Conservation (phyloP, 2,329 filamentous ascomycete genomes). For the Venturia asperata region DNA sequence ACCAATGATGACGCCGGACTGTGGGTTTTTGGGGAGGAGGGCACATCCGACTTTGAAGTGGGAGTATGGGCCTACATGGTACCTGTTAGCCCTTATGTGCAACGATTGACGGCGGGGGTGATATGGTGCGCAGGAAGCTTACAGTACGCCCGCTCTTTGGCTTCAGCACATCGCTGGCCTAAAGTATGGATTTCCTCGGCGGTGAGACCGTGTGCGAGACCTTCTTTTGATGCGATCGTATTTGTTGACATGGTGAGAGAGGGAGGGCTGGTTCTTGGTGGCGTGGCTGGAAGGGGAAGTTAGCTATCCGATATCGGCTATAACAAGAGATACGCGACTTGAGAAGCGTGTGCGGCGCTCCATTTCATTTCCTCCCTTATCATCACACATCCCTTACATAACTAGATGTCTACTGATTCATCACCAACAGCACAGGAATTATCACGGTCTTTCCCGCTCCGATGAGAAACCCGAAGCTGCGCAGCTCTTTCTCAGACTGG, state of each 20-base stretch:
- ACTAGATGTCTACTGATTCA: no score
- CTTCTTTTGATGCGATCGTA: conserved; percentile 23
- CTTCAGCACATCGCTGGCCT: conserved; percentile 55
- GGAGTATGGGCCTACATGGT: conserved; percentile 64
- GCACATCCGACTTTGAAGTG: conserved; percentile 84
- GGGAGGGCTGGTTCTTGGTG: neutral
- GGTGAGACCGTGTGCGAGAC: conserved; percentile 49
- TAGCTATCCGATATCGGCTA: neutral
- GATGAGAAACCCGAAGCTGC: no score
- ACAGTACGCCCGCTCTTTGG: conserved; percentile 79
- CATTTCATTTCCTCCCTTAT: neutral
- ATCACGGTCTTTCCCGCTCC: no score
- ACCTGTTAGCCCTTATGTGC: conserved; percentile 14
- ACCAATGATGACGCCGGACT: conserved; percentile 49
- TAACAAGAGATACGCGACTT: neutral
- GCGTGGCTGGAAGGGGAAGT: neutral
- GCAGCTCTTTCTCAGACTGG: no score
- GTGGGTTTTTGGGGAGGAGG: conserved; percentile 46
- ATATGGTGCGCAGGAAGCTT: conserved; percentile 25
- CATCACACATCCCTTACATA: neutral
- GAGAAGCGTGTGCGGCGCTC: neutral
- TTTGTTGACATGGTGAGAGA: conserved; percentile 11
- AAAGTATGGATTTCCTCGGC: conserved; percentile 58
- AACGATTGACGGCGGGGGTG: neutral
- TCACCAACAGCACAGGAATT: neutral